A percentile compares a stretch with the other conserved stretches of the same genome.
These are phyloP conservation scores for Tuber borchii DNA, from an alignment of 495 filamentous ascomycete species.

Conservation along the genomic window DNA sequence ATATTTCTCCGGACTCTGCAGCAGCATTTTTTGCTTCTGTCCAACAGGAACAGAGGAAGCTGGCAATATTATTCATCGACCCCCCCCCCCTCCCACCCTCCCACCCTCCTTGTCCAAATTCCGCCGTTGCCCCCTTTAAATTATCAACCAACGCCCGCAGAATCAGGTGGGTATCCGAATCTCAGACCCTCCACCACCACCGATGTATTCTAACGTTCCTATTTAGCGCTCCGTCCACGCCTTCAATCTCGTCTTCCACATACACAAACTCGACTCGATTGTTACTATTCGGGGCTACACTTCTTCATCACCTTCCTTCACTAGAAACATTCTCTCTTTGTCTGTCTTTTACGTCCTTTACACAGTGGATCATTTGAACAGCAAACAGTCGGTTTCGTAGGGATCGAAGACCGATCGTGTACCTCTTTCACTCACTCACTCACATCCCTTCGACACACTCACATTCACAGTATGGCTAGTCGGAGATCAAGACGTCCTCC, in stretches of 20 bases:
- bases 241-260: slow-evolving; percentile 37
- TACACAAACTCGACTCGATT: slow-evolving; percentile 22
- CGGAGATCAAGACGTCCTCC: slow-evolving; percentile 39
- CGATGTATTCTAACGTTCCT: slow-evolving; percentile 37
- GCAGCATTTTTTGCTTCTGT: slow-evolving; percentile 17
- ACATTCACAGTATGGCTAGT: slow-evolving; percentile 36
- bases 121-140: slow-evolving; percentile 26
- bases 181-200: slow-evolving; percentile 30
- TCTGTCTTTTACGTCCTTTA: slow-evolving; percentile 25
- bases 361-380: slow-evolving; percentile 17
- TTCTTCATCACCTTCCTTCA: slow-evolving; percentile 10
- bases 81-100: slow-evolving; percentile 21
- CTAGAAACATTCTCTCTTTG: slow-evolving; percentile 15
- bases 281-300: background rate
- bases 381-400: slow-evolving; percentile 18
- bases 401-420: slow-evolving; percentile 26
- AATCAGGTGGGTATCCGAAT: slow-evolving; percentile 36
- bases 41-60: slow-evolving; percentile 25
- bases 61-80: slow-evolving; percentile 33
- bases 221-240: slow-evolving; percentile 36
- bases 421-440: slow-evolving; percentile 8
- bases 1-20: slow-evolving; percentile 24
- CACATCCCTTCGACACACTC: slow-evolving; percentile 11
- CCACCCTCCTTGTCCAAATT: slow-evolving; percentile 25
- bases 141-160: slow-evolving; percentile 36